Evolutionary conservation across 306 rosid genomes (phyloP), one percentile per base, ranked within the genome.

Genomic region (Ormosia semicastrata): DNA sequence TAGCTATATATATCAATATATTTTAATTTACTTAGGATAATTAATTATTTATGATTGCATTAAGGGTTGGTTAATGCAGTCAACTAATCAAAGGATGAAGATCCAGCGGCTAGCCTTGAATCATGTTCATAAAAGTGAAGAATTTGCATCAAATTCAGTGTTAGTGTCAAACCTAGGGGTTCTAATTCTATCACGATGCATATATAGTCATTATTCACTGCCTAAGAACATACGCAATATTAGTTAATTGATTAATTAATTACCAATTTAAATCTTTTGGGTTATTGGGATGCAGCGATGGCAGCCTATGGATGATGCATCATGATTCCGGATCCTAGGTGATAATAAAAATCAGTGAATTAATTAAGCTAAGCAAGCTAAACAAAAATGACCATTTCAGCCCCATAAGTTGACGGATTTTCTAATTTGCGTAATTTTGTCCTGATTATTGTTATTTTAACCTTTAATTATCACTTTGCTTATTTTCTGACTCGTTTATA

Each of bases 141-240:
- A 88, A 85, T 83, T 83, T 83, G 91, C 96, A 89, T 91, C 71
- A 88, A 91, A 89, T 89, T 93, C 94, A 91, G 97, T 83, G 94
- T 33, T 37, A 86, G 77, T 65, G 88, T 86, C 89, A 85, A 89
- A 83, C 84, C 69, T 69, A 44, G 87, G 85, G 86, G 68, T 82
- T 82, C 82, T 59, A 63, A 78, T 71, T 82, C 73, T 57, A 78
- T 40, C 56, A 59, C 63, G 37, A 53, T 43, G 33, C 32, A 58
- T 8, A 52, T 43, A 53, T 58, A 63, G 81, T 76, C 50, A 75
- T 76, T 50, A 80, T 80, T 86, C 64, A 75, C 50, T 39, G 47
- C 69, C 73, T 34, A 86, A 81, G 49, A 68, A 66, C 59, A 81
- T 41, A 82, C 76, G 73, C 68, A 52, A 68, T 62, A 54, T 18